Conservation (phyloP, 2,329 filamentous ascomycete species). For the Fusarium musae region DNA sequence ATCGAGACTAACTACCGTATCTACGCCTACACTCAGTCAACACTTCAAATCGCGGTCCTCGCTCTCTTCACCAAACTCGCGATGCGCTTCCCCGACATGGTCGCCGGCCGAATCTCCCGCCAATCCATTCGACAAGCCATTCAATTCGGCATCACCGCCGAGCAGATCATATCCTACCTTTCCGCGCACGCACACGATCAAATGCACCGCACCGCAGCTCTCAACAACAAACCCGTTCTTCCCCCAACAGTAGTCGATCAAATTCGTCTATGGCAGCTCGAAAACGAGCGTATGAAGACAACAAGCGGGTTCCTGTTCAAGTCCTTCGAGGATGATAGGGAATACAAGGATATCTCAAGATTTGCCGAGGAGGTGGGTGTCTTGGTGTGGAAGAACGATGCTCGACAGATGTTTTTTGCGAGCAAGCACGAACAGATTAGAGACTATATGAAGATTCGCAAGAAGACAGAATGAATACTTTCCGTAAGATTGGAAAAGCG, state of each 20-base stretch:
- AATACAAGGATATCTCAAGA: slow-evolving; percentile 76
- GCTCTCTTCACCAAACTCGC: slow-evolving; percentile 88
- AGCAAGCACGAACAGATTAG: slow-evolving; percentile 89
- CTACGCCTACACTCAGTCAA: slow-evolving; percentile 95
- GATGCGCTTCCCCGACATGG: slow-evolving; percentile 93
- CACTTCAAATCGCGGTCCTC: slow-evolving; percentile 93
- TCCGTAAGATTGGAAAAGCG: not conserved
- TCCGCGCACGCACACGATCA: slow-evolving; percentile 94
- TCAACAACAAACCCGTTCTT: slow-evolving; percentile 75
- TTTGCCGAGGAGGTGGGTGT: slow-evolving; percentile 95
- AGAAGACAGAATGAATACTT: slow-evolving; percentile 55
- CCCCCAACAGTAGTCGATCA: slow-evolving; percentile 98
- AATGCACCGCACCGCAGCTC: slow-evolving; percentile 76
- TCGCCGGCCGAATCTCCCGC: slow-evolving; percentile 90
- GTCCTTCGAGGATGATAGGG: slow-evolving; percentile 79
- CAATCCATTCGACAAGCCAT: slow-evolving; percentile 89
- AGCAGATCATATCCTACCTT: slow-evolving; percentile 95
- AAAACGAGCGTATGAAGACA: slow-evolving; percentile 92
- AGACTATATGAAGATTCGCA: slow-evolving; percentile 78
- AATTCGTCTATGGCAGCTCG: slow-evolving; percentile 96
- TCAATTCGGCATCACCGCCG: slow-evolving; percentile 88
- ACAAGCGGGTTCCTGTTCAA: slow-evolving; percentile 88
- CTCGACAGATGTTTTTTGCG: slow-evolving; percentile 87
- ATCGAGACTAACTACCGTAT: slow-evolving; percentile 98
- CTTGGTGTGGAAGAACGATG: slow-evolving; percentile 85